Conservation (phyloP, 1,284 basidiomycete genomes). For the Cerrena zonata region DNA sequence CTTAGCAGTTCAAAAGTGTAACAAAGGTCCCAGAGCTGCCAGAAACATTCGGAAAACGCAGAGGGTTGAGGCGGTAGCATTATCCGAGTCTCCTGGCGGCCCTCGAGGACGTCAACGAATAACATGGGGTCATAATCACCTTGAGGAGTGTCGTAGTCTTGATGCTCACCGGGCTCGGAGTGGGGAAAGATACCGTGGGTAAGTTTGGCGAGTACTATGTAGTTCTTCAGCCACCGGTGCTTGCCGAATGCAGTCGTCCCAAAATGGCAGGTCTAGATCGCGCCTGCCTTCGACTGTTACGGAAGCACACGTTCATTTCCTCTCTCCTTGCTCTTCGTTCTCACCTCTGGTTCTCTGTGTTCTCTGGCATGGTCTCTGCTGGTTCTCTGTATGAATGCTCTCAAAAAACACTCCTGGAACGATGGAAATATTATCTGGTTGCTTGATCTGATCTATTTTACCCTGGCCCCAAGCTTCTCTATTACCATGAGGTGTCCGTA, state of each 20-base stretch:
- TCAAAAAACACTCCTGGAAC: background rate
- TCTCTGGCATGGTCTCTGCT: background rate
- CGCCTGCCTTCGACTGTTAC: background rate
- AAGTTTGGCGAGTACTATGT: constrained; percentile 17
- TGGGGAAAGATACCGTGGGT: constrained; percentile 27
- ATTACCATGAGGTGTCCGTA: constrained; percentile 13
- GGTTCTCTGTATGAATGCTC: background rate
- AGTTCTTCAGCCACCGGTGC: constrained; percentile 28
- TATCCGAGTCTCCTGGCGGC: constrained; percentile 1
- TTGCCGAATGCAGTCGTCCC: constrained; percentile 10
- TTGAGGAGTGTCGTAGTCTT: constrained; percentile 31
- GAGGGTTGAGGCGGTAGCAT: constrained; percentile 8
- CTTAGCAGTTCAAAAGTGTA: background rate
- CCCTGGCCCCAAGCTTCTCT: constrained; percentile 3
- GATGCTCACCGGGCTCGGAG: constrained; percentile 23
- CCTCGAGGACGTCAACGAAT: constrained; percentile 1
- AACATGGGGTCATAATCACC: constrained; percentile 23
- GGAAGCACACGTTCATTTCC: background rate
- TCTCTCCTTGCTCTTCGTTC: background rate
- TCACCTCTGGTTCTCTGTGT: background rate
- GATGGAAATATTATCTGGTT: too few relatives aligned
- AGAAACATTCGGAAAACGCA: background rate
- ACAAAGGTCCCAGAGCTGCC: background rate
- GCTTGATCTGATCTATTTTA: constrained; percentile 1
- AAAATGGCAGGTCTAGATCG: constrained; percentile 8